Base-by-base conservation (phyloP, 2,329 filamentous ascomycete species). In the Claviceps monticola region DNA sequence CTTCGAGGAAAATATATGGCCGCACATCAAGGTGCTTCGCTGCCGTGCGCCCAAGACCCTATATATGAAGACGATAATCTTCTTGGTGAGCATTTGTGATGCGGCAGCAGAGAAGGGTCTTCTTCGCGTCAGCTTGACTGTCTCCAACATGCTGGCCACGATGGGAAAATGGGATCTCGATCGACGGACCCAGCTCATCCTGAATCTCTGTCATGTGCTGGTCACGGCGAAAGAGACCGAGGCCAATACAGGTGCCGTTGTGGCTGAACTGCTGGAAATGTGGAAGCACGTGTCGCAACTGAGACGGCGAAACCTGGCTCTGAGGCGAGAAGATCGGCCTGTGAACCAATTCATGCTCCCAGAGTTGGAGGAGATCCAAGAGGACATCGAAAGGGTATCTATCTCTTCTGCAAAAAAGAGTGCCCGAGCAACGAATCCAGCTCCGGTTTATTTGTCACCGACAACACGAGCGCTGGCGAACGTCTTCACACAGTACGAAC, bases 201-300 rank as follows among this genome's bases (percentile, higher is more conserved):
- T 68, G 45, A 67, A 58, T 45, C 54, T 68, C 29, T 69, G 66
- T 53, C 57, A 58, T 29, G 52, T 37, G 8, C 47, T 62, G 44
- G 37, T 55, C n/a, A 50, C 52, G n/a, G n/a, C 42, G 4, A 56
- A 57, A 41, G 53, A 58, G 29, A 36, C 53, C 3, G 51, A 51
- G 6, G 29, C 45, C 2, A 42, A 55, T 5, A 59, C 61, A 23
- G 53, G 48, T 1, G 48, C 36, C 44, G 21, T 65, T 17, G 47
- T 63, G 42, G 50, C 58, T 0, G 65, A 69, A 54, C 57, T 69
- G 4, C 41, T 68, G 34, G 58, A 59, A 13, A 52, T 69, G 50
- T 70, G 68, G 68, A 62, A 64, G 56, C 64, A 68, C 51, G 53
- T 69, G 14, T 67, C 68, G 1, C 63, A 66, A 49, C 55, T 69